These are phyloP conservation scores for Cryptococcus depauperatus DNA, from an alignment of 1,284 basidiomycete species.

Conservation along the genomic window DNA sequence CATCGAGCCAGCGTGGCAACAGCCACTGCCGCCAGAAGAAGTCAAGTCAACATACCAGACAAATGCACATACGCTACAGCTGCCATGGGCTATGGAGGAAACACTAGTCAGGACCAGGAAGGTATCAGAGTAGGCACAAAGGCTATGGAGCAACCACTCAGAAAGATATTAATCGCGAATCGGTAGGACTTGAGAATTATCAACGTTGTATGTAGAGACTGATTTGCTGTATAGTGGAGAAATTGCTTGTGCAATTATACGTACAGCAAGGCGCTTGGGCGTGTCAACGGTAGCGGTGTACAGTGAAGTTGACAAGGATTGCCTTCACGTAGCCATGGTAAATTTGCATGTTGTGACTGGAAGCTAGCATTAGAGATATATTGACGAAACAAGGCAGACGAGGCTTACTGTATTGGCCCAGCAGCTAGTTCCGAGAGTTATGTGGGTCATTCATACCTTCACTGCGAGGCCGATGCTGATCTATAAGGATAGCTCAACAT, in stretches of 20 bases:
- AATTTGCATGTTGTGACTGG: too few species aligned
- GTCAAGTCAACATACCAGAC: too few species aligned
- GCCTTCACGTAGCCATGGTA: slow-evolving; percentile 62
- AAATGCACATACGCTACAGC: too few species aligned
- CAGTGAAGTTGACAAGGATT: slow-evolving; percentile 72
- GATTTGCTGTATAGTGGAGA: slow-evolving; percentile 54
- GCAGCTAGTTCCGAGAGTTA: slow-evolving; percentile 82
- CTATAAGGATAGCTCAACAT: slow-evolving; percentile 57
- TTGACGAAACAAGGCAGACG: slow-evolving; percentile 65
- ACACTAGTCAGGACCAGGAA: too few species aligned
- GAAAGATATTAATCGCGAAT: slow-evolving; percentile 79
- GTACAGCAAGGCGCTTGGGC: slow-evolving; percentile 76
- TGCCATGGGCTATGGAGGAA: too few species aligned
- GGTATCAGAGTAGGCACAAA: too few species aligned
- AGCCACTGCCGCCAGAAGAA: too few species aligned
- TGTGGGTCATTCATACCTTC: slow-evolving; percentile 50
- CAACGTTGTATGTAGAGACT: neutral
- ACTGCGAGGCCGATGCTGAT: neutral
- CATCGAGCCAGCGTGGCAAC: too few species aligned
- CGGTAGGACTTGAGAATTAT: slow-evolving; percentile 48
- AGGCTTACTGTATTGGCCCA: slow-evolving; percentile 87
- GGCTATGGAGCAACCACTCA: slow-evolving; percentile 19
- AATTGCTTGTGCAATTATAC: slow-evolving; percentile 89
- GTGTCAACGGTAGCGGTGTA: slow-evolving; percentile 88
- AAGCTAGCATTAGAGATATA: too few species aligned